Evolutionary conservation across 306 rosid genomes (phyloP).

Genomic region (Lathyrus tuberosus): DNA sequence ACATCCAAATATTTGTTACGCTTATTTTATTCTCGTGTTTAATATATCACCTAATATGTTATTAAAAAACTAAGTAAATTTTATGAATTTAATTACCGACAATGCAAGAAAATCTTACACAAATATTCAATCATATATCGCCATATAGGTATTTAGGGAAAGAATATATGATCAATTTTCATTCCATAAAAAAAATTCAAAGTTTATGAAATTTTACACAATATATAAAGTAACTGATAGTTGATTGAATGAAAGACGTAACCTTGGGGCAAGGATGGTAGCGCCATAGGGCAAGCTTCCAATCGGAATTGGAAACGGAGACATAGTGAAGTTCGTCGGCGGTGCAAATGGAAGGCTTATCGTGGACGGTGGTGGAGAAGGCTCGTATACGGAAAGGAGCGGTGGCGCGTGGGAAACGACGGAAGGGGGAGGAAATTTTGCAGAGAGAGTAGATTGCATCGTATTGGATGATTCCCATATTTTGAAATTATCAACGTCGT

Average conservation of each 20-base stretch:
- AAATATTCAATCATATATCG: not conserved
- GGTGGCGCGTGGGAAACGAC: conserved; percentile 53
- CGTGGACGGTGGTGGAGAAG: conserved; percentile 56
- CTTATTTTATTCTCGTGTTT: too few species aligned
- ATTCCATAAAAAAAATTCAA: not conserved
- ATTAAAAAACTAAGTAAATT: not conserved
- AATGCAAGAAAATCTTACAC: not conserved
- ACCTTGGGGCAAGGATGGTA: conserved; percentile 82
- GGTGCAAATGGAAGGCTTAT: conserved; percentile 82
- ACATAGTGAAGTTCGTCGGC: conserved; percentile 98
- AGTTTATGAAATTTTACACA: not conserved
- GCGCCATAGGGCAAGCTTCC: conserved; percentile 98
- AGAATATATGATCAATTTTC: not conserved
- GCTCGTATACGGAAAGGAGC: conserved; percentile 54
- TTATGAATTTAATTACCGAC: not conserved
- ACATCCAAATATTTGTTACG: too few species aligned
- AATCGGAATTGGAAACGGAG: conserved; percentile 73
- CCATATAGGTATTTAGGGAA: not conserved
- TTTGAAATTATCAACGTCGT: not conserved
- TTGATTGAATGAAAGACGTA: not conserved
- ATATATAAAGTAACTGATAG: not conserved
- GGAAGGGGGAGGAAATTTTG: conserved; percentile 52
- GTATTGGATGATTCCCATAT: conserved; percentile 64
- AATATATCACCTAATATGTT: too few species aligned
- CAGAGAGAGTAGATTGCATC: conserved; percentile 57